A percentile compares a stretch with the other conserved stretches of the same genome.
Evolutionary conservation across 1,284 basidiomycete species (phyloP).

Genomic region (Sporisorium iseilematis-ciliati): DNA sequence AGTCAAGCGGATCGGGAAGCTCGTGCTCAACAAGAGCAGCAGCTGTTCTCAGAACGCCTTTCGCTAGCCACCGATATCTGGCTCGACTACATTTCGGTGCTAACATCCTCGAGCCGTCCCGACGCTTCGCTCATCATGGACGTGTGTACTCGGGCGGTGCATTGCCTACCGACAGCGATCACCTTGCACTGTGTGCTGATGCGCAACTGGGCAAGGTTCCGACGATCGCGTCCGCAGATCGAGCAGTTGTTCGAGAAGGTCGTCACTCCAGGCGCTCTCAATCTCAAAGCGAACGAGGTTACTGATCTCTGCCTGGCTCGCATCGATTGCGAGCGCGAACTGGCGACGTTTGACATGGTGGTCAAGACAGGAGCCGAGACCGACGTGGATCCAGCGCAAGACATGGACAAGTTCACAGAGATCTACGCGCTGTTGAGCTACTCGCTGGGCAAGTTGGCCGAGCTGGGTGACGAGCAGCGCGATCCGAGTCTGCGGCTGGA

Average conservation of each 20-base stretch:
- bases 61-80: conserved; percentile 54
- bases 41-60: conserved; percentile 29
- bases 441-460: conserved; percentile 35
- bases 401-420: conserved; percentile 62
- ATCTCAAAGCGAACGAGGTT: conserved; percentile 31
- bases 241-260: conserved; percentile 51
- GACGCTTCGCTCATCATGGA: conserved; percentile 48
- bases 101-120: conserved; percentile 19
- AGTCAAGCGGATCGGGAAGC: conserved; percentile 14
- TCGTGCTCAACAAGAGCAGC: conserved; percentile 30
- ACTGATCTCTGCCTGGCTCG: conserved; percentile 58
- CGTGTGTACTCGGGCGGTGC: conserved; percentile 43
- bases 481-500: conserved; percentile 46
- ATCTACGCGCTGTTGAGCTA: conserved; percentile 59
- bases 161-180: conserved; percentile 49
- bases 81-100: conserved; percentile 56
- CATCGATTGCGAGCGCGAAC: conserved; percentile 64
- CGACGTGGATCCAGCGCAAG: conserved; percentile 41
- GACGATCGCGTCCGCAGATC: conserved; percentile 49
- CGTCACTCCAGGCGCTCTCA: conserved; percentile 34
- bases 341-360: conserved; percentile 41
- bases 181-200: conserved; percentile 54
- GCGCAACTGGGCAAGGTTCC: conserved; percentile 47
- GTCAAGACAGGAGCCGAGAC: conserved; percentile 20
- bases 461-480: conserved; percentile 20